Evolutionary conservation across 2,329 filamentous ascomycete species (phyloP).

Genomic region (Cercospora berteroae): DNA sequence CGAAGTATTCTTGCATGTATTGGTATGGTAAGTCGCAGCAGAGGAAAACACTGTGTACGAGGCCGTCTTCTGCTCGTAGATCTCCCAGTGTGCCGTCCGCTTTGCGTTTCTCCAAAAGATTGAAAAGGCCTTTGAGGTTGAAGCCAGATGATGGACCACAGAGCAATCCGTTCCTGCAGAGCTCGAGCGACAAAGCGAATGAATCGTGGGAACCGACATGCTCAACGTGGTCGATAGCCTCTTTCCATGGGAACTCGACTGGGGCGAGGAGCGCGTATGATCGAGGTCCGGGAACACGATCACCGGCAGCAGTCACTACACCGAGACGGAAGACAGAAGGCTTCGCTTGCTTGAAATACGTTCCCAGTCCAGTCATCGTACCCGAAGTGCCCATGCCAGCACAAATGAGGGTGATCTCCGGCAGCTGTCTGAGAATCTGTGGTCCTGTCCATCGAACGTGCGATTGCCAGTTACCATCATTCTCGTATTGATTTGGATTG

Average conservation of each 20-base stretch:
- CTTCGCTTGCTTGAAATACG: constrained; percentile 51
- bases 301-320: constrained; percentile 57
- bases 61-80: constrained; percentile 47
- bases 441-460: constrained; percentile 80
- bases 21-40: constrained; percentile 65
- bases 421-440: constrained; percentile 76
- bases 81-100: constrained; percentile 45
- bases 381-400: constrained; percentile 91
- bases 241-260: constrained; percentile 59
- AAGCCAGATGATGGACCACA: constrained; percentile 63
- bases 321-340: constrained; percentile 39
- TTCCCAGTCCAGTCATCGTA: constrained; percentile 77
- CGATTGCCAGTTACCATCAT: constrained; percentile 76
- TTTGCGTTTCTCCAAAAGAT: constrained; percentile 53
- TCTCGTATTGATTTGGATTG: constrained; percentile 82
- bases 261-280: constrained; percentile 51
- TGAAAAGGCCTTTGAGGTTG: constrained; percentile 54
- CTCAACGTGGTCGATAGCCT: constrained; percentile 56
- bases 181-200: constrained; percentile 52
- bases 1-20: constrained; percentile 59
- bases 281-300: constrained; percentile 60
- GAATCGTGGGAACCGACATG: constrained; percentile 57
- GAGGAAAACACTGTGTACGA: constrained; percentile 57
- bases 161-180: constrained; percentile 58
- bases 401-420: constrained; percentile 75